Base-by-base conservation (phyloP, 257 asterid species). In the Fraxinus pennsylvanica region DNA sequence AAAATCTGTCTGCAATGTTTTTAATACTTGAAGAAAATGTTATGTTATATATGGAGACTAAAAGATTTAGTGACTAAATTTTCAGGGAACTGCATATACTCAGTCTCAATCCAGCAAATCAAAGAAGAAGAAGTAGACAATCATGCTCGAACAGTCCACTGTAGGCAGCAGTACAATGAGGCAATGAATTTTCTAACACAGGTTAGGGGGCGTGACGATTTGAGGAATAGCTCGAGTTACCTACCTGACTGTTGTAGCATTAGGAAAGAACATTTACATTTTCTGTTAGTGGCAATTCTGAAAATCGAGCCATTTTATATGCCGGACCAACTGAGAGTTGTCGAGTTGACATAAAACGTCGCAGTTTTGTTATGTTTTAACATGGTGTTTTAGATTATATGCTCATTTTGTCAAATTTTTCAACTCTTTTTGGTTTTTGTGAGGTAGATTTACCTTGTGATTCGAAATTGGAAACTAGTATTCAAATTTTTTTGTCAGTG, bases 61-160 rank as follows among this genome's bases (percentile, higher is more conserved):
- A 38, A 22, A 43, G 8, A 29, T 35, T 35, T 17, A 33, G 45
- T 47, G 13, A 12, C 69, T 27, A 8, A 43, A 36, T 84, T 25
- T 73, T 71, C 89, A 93, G 98, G 99, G 99, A 61, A 95, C 99
- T 72, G 97, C 99, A 10, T 95, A 86, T 71, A 45, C 94, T 76
- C 94, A 84, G 78, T 89, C 97, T 80, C 81, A 12, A 80, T 54
- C 92, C 79, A 88, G 69, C 93, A 92, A 95, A 80, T 88, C 86
- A 19, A 95, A 90, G 98, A 95, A 94, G 92, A 94, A 95, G 92
- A 94, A 92, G 90, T 94, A 87, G 88, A 90, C 52, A 67, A 25
- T 21, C 71, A 57, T 33, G 70, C 43, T 70, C 75, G 54, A 43
- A 75, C 74, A 73, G 79, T 81, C 50, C 33, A 81, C 79, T 57